Conservation (phyloP, 345 rosid genomes). For the Orychophragmus violaceus region DNA sequence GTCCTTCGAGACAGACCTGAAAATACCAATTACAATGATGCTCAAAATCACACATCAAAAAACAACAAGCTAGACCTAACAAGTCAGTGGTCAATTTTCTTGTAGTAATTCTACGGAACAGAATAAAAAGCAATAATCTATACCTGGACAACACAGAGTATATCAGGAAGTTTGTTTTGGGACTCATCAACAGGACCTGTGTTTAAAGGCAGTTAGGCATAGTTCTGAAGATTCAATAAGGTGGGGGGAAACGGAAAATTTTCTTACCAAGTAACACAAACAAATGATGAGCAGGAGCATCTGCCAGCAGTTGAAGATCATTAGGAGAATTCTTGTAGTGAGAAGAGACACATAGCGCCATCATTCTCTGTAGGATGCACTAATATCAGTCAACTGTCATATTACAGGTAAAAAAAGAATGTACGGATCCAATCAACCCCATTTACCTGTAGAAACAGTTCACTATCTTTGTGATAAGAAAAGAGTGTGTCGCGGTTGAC, state of each 20-base stretch:
- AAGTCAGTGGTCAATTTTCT: background rate
- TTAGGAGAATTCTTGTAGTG: constrained; percentile 98
- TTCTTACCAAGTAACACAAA: constrained; percentile 80
- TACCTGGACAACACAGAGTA: constrained; percentile 96
- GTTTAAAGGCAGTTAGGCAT: constrained; percentile 13
- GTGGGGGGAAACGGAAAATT: background rate
- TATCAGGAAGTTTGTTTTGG: constrained; percentile 78
- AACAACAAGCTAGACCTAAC: no score
- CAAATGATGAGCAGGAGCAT: constrained; percentile 99
- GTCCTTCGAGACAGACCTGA: constrained; percentile 90
- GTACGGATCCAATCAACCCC: background rate
- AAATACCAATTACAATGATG: constrained; percentile 4
- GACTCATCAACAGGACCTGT: constrained; percentile 97
- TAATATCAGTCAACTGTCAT: constrained; percentile 16
- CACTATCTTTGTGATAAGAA: constrained; percentile 92
- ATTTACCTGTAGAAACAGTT: constrained; percentile 74
- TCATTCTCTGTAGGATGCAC: constrained; percentile 72
- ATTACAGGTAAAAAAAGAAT: background rate
- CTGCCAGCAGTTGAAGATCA: constrained; percentile 93
- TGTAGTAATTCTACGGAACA: background rate
- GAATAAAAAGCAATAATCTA: background rate
- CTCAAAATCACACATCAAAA: constrained; percentile 2
- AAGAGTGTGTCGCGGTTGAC: constrained; percentile 91
- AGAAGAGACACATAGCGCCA: constrained; percentile 93
- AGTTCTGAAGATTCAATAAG: background rate